Conservation (phyloP, 2,329 filamentous ascomycete species). For the Claviceps capensis region DNA sequence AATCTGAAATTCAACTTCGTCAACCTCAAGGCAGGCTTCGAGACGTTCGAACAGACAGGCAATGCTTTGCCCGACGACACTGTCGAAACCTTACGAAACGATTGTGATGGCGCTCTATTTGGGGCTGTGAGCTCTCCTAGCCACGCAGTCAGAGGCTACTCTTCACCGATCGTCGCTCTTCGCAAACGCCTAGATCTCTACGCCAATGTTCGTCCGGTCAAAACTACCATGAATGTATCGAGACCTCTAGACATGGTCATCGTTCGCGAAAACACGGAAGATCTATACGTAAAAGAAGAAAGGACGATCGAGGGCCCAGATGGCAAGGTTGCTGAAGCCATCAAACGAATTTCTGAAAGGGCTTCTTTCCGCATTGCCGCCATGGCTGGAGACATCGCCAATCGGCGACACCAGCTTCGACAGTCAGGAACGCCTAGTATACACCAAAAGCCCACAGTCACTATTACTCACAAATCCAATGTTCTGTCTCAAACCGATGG, state of each 20-base stretch:
- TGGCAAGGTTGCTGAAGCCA: constrained; percentile 85
- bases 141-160: constrained; percentile 85
- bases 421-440: constrained; percentile 42
- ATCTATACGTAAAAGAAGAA: constrained; percentile 96
- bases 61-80: constrained; percentile 81
- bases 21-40: constrained; percentile 84
- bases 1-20: constrained; percentile 90
- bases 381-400: constrained; percentile 90
- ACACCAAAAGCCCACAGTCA: constrained; percentile 63
- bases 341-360: constrained; percentile 88
- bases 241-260: constrained; percentile 90
- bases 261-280: constrained; percentile 96
- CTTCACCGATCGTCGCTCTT: constrained; percentile 88
- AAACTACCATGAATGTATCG: constrained; percentile 53
- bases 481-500: constrained; percentile 94
- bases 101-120: constrained; percentile 93
- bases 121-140: constrained; percentile 90
- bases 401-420: constrained; percentile 72
- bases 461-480: constrained; percentile 97
- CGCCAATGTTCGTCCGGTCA: constrained; percentile 94
- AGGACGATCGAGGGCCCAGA: constrained; percentile 62
- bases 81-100: constrained; percentile 72
- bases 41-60: constrained; percentile 83
- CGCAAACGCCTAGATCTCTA: constrained; percentile 92
- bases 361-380: constrained; percentile 76